Conservation (phyloP, 73 alveolate species). For the Paramecium pentaurelia region DNA sequence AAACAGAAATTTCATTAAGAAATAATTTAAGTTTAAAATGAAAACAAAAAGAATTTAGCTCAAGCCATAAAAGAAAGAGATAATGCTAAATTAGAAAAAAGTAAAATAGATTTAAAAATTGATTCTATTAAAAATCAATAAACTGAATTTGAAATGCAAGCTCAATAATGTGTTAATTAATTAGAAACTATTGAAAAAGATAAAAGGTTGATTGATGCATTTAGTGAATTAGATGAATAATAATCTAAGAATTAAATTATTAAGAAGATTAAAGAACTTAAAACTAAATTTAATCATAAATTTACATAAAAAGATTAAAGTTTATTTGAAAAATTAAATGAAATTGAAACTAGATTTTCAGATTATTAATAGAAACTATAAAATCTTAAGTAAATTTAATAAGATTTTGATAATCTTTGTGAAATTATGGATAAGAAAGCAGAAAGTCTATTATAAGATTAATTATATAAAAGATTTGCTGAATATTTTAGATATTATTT, state of each 20-base stretch:
- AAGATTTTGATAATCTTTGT: slow-evolving; percentile 20
- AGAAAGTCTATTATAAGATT: neutral
- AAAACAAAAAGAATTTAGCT: neutral
- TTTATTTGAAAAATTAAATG: slow-evolving; percentile 30
- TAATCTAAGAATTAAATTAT: neutral
- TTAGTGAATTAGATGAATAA: neutral
- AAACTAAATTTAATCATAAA: neutral
- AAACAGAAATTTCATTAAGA: neutral
- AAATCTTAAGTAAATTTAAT: neutral
- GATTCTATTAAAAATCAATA: neutral
- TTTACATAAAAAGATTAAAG: neutral
- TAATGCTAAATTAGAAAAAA: neutral
- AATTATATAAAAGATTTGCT: slow-evolving; percentile 13
- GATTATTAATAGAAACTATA: neutral
- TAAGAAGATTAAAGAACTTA: neutral
- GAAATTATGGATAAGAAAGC: slow-evolving; percentile 2
- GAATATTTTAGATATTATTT: slow-evolving; percentile 13
- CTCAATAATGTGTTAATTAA: neutral
- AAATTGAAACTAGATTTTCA: neutral
- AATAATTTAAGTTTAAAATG: neutral
- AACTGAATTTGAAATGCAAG: neutral
- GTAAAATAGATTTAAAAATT: neutral
- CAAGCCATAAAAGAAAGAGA: neutral
- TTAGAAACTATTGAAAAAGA: slow-evolving; percentile 9
- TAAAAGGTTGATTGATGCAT: slow-evolving; percentile 12